phyloP scores from a whole-genome alignment of 2,329 filamentous ascomycete species.

The Exophiala xenobiotica region DNA sequence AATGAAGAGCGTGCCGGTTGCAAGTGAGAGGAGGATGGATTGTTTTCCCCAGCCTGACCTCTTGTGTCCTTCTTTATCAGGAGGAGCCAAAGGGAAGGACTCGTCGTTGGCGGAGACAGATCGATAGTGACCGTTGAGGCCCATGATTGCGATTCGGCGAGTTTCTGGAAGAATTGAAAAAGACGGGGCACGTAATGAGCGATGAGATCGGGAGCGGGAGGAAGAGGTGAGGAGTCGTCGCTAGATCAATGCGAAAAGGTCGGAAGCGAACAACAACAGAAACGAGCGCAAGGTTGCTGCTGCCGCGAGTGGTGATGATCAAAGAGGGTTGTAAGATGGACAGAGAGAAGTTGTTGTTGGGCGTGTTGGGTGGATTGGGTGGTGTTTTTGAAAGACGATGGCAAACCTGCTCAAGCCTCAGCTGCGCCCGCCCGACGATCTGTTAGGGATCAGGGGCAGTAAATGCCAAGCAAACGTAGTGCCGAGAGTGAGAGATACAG shows the following conservation, averaged over 20 bases:
- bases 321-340: background rate
- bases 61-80: constrained; percentile 8
- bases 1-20: constrained; percentile 24
- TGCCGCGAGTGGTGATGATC: background rate
- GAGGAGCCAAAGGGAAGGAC: constrained; percentile 15
- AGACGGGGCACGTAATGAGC: background rate
- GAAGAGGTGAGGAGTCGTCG: background rate
- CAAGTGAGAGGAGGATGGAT: constrained; percentile 21
- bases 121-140: constrained; percentile 23
- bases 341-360: background rate
- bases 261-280: background rate
- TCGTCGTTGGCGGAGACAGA: constrained; percentile 25
- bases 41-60: constrained; percentile 27
- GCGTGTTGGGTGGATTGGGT: too few relatives aligned
- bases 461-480: too few relatives aligned
- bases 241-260: background rate
- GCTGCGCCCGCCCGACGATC: too few relatives aligned
- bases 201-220: background rate
- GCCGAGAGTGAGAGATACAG: background rate
- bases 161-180: constrained; percentile 1
- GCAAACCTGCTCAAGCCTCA: too few relatives aligned
- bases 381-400: too few relatives aligned
- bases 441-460: too few relatives aligned
- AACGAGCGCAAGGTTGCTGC: background rate
- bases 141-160: constrained; percentile 13